Evolutionary conservation across 164 flowering plant species (phyloP), one percentile per base, ranked within the genome.

Genomic region (Tetracentron sinense): DNA sequence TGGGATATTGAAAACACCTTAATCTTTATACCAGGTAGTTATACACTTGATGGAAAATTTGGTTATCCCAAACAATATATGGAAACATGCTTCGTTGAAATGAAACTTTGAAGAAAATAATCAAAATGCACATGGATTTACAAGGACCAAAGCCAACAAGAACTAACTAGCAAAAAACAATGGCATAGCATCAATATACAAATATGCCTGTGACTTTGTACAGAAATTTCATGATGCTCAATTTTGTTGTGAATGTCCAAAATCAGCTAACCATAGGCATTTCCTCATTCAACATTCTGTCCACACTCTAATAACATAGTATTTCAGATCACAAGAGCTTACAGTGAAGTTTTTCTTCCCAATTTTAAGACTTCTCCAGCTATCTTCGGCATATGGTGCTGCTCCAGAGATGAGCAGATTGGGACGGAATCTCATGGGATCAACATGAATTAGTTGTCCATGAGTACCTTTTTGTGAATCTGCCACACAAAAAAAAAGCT

Each of bases 351-450:
- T 33, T 11, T 66, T 74, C 35, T 70, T 65, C 42, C 93, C 97
- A 53, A 94, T 89, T 63, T 54, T 79, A 26, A 91, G 67, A 61
- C 68, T 74, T 68, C 60, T 78, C 97, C 98, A 94, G 58, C 66
- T 62, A 73, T 94, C 98, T 86, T 94, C 98, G 38, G 71, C 81
- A 75, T 83, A 91, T 42, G 98, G 88, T 47, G 77, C 75, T 16
- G 83, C 89, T 67, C 97, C 97, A 57, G 91, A 74, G 56, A 88
- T 63, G 30, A 94, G 78, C 60, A 94, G 82, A 69, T 94, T 94
- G 58, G 98, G 98, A 49, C 97, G 87, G 64, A 94, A 94, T 74
- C 96, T 89, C 78, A 69, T 82, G 51, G 96, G 72, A 65, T 70
- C 69, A 27, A 91, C 71, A 68, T 75, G 78, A 64, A 67, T 46